A percentile compares a stretch with the other conserved stretches of the same genome.
These are phyloP conservation scores for Fusarium agapanthi DNA, from an alignment of 2,329 filamentous ascomycete species.

Conservation along the genomic window DNA sequence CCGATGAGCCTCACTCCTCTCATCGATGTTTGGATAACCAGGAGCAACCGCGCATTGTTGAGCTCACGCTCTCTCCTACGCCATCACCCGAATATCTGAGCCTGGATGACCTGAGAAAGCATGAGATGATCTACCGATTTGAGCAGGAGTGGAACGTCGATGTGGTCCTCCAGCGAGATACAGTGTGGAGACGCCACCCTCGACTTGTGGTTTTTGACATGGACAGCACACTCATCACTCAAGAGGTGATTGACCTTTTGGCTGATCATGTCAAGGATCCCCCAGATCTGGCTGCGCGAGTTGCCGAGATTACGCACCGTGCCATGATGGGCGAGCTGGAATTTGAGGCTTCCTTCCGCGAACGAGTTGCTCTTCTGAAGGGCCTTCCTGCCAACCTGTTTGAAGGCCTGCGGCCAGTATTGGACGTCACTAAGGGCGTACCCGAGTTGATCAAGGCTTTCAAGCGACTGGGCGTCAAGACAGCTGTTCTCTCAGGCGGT, in stretches of 20 bases:
- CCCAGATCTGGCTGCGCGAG: constrained; percentile 78
- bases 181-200: constrained; percentile 79
- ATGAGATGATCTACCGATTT: constrained; percentile 84
- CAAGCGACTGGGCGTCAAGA: constrained; percentile 82
- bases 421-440: constrained; percentile 86
- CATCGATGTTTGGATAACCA: constrained; percentile 72
- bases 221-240: constrained; percentile 96
- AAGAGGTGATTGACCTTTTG: constrained; percentile 97
- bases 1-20: constrained; percentile 65
- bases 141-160: constrained; percentile 91
- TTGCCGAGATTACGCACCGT: constrained; percentile 88
- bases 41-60: constrained; percentile 69
- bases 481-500: constrained; percentile 90
- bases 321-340: constrained; percentile 97
- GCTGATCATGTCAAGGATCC: constrained; percentile 77
- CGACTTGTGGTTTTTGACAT: constrained; percentile 96
- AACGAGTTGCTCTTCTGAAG: constrained; percentile 81
- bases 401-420: constrained; percentile 75
- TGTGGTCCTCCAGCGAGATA: constrained; percentile 78
- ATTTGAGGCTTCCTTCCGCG: constrained; percentile 84
- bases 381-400: constrained; percentile 84
- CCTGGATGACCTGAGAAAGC: constrained; percentile 76
- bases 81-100: constrained; percentile 70
- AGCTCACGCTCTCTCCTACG: constrained; percentile 69
- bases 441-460: constrained; percentile 77